Evolutionary conservation across 805 yeast genomes (phyloP), one percentile per base, ranked within the genome.

Genomic region (Candida verbasci): DNA sequence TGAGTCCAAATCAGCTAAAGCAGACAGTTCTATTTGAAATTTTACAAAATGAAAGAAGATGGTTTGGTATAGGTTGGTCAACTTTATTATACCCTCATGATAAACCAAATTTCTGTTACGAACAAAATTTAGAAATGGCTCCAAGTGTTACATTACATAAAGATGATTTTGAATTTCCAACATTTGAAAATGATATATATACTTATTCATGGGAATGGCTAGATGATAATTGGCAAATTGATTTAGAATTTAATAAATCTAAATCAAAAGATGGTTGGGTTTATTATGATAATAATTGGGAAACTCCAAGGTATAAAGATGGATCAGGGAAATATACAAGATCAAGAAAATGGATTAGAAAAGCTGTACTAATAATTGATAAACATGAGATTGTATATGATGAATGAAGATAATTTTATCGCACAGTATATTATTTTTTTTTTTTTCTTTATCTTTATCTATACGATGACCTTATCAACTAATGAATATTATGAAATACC

Each of bases 51-150:
- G 78, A 79, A 49, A 60, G 86, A 45, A 57, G 82, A 31, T 77
- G 83, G 82, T 24, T 78, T 3, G 82, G 80, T 0, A 41, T 78
- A 12, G 85, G 83, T 6, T 78, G 83, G 83, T 55, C 71, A 25
- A 62, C 65, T 33, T 56, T 60, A 12, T 49, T 76, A 24, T 46
- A 76, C 3, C 82, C 83, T 2, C 60, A 65, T 38, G 84, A 78
- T 42, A 47, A 82, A 17, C 47, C 74, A 1, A 58, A 64, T 14
- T 78, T 58, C 45, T 74, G 80, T 28, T 68, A 65, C 40, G 70
- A 58, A 18, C 52, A 62, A 10, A 57, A 67, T 26, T 45, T 55
- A 43, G 38, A 42, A 9, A 43, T 52, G 2, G 53, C 65, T 0
- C 63, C 64, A 3, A 39, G 38, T 44, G 54, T 39, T 42, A 58